phyloP scores from a whole-genome alignment of 2,329 filamentous ascomycete genomes.

The Thielaviopsis ethacetica region DNA sequence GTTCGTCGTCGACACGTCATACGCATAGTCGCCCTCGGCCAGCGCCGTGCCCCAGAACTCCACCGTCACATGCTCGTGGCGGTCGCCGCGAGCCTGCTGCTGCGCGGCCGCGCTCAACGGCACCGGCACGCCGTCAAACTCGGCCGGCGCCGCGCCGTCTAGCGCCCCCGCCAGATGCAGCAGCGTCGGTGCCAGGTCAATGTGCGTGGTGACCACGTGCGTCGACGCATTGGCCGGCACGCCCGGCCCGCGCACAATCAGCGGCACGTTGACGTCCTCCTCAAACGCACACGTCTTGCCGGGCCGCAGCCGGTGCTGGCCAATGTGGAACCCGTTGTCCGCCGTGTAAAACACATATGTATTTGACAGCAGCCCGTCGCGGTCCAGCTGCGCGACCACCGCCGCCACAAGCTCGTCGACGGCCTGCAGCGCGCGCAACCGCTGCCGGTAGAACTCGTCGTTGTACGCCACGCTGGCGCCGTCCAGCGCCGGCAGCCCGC shows the following conservation, averaged over 20 bases:
- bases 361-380: conserved; percentile 21
- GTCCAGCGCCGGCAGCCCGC: conserved; percentile 20
- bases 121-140: conserved; percentile 36
- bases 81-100: conserved; percentile 13
- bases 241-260: conserved; percentile 33
- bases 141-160: conserved; percentile 19
- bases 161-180: conserved; percentile 22
- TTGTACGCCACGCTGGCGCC: conserved; percentile 20
- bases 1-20: conserved; percentile 14
- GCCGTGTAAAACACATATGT: conserved; percentile 36
- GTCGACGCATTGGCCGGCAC: conserved; percentile 22
- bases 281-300: conserved; percentile 36
- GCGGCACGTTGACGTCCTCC: conserved; percentile 33
- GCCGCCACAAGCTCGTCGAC: conserved; percentile 30
- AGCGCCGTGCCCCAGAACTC: conserved; percentile 34
- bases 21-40: conserved; percentile 17
- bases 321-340: conserved; percentile 38
- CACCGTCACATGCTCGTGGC: conserved; percentile 33
- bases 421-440: conserved; percentile 27
- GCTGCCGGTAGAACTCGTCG: conserved; percentile 24
- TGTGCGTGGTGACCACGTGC: conserved; percentile 30
- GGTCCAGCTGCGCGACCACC: conserved; percentile 21
- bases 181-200: conserved; percentile 39
- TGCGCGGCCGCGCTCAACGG: conserved; percentile 18
- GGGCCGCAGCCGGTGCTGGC: conserved; percentile 33